These are phyloP conservation scores for Suillus spraguei DNA, from an alignment of 768 basidiomycete species.

Conservation along the genomic window DNA sequence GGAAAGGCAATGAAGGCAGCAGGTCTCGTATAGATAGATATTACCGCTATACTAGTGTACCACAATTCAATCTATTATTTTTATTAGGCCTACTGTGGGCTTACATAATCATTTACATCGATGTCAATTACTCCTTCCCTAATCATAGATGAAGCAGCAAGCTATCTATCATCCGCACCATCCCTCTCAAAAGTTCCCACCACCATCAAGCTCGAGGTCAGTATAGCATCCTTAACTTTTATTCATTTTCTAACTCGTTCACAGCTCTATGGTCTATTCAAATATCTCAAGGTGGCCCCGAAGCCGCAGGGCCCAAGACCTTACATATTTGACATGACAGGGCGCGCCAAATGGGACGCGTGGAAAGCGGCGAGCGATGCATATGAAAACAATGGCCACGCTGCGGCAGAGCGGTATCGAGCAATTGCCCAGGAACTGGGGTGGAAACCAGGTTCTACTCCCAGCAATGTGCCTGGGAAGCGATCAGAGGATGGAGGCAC, in stretches of 20 bases:
- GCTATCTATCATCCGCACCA: slow-evolving; percentile 60
- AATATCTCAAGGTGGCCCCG: slow-evolving; percentile 63
- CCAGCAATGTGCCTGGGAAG: slow-evolving; percentile 13
- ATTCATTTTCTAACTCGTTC: slow-evolving; percentile 24
- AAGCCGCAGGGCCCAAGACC: slow-evolving; percentile 63
- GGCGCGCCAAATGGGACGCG: slow-evolving; percentile 87
- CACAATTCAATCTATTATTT: not conserved
- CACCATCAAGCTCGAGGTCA: slow-evolving; percentile 75
- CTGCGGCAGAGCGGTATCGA: slow-evolving; percentile 68
- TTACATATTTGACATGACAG: slow-evolving; percentile 76
- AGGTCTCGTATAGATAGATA: slow-evolving; percentile 56
- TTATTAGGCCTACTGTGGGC: slow-evolving; percentile 15
- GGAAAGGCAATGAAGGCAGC: slow-evolving; percentile 77
- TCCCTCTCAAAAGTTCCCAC: slow-evolving; percentile 59
- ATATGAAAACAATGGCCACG: slow-evolving; percentile 42
- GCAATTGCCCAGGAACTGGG: slow-evolving; percentile 69
- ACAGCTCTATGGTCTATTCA: slow-evolving; percentile 88
- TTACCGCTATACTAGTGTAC: slow-evolving; percentile 15
- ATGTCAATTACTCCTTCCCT: slow-evolving; percentile 39
- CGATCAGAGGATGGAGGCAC: slow-evolving; percentile 23
- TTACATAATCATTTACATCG: slow-evolving; percentile 40
- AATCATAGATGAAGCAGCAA: slow-evolving; percentile 60
- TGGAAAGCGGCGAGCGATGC: slow-evolving; percentile 59
- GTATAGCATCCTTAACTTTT: slow-evolving; percentile 20
- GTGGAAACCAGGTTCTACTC: slow-evolving; percentile 50